Conservation (phyloP, 768 basidiomycete genomes). For the Psilocybe subaeruginosa region DNA sequence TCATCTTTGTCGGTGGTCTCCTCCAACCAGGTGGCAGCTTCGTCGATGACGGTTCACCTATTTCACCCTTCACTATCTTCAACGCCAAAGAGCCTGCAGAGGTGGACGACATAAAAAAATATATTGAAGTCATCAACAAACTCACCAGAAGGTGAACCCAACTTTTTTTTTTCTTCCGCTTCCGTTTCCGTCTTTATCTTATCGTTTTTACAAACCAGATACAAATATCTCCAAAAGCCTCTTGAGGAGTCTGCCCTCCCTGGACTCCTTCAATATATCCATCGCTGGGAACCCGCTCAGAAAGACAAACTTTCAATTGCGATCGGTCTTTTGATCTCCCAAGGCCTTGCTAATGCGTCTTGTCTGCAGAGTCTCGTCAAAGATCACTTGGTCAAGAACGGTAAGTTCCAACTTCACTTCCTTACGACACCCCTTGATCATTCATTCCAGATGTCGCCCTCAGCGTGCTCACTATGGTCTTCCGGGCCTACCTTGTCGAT, state of each 20-base stretch:
- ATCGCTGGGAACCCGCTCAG: constrained; percentile 79
- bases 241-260: constrained; percentile 87
- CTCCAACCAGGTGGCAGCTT: constrained; percentile 95
- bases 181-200: not conserved
- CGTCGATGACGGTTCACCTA: constrained; percentile 83
- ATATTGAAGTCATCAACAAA: constrained; percentile 93
- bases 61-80: constrained; percentile 88
- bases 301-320: constrained; percentile 85
- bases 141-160: constrained; percentile 82
- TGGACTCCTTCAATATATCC: constrained; percentile 83
- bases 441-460: constrained; percentile 68
- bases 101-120: constrained; percentile 87
- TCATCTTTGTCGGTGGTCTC: constrained; percentile 93
- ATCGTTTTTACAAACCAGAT: constrained; percentile 51
- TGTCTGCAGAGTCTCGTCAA: constrained; percentile 85
- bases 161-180: not conserved
- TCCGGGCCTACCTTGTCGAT: constrained; percentile 79
- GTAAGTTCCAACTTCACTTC: constrained; percentile 38
- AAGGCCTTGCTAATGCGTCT: constrained; percentile 77
- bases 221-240: constrained; percentile 98
- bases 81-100: constrained; percentile 79
- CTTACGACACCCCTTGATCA: constrained; percentile 4
- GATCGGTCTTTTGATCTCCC: constrained; percentile 80
- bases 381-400: constrained; percentile 96
- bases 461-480: constrained; percentile 73